Percentiles rank a stretch among this genome's conserved stretches.
Evolutionary conservation across 805 yeast genomes (phyloP).

Genomic region (Nakazawaea pomicola): DNA sequence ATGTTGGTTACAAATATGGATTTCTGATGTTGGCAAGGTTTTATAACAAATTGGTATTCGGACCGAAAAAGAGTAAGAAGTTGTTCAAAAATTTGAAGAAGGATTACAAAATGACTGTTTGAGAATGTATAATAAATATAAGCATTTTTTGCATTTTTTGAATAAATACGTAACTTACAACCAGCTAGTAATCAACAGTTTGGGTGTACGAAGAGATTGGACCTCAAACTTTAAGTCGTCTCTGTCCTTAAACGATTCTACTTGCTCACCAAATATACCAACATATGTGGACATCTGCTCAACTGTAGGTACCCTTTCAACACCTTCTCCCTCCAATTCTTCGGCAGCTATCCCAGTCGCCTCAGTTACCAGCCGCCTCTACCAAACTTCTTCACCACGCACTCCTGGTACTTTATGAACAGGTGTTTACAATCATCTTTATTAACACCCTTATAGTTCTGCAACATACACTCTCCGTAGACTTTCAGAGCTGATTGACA

Average conservation of each 20-base stretch:
- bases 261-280: too few species aligned
- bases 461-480: constrained; percentile 53
- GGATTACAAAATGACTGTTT: constrained; percentile 19
- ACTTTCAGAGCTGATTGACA: constrained; percentile 17
- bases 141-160: too few species aligned
- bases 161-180: not conserved
- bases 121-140: not conserved
- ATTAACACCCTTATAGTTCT: constrained; percentile 42
- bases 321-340: too few species aligned
- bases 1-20: constrained; percentile 38
- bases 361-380: constrained; percentile 23
- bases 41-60: constrained; percentile 30
- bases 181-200: too few species aligned
- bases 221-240: too few species aligned
- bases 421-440: constrained; percentile 50
- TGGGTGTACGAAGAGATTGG: too few species aligned
- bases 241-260: too few species aligned
- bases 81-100: constrained; percentile 31
- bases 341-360: too few species aligned
- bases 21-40: constrained; percentile 36
- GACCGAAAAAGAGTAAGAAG: constrained; percentile 25
- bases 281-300: too few species aligned
- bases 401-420: constrained; percentile 42
- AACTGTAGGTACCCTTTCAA: too few species aligned
- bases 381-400: constrained; percentile 38